A percentile compares a stretch with the other conserved stretches of the same genome.
Conservation (phyloP, 2,329 filamentous ascomycete genomes). For the Leptographium flavum region DNA sequence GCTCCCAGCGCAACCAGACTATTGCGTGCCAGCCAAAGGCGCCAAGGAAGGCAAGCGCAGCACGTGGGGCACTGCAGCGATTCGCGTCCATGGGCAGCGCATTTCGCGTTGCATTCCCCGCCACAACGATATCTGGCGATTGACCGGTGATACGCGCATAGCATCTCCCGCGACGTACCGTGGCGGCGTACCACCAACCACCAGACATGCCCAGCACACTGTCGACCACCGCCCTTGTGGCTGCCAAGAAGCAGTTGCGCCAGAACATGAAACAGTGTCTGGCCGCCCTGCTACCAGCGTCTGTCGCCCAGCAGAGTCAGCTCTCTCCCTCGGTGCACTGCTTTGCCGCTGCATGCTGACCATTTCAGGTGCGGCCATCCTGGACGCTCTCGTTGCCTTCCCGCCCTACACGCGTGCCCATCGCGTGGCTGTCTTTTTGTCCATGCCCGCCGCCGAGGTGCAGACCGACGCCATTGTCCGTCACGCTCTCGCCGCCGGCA, state of each 20-base stretch:
- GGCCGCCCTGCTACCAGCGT: slow-evolving; percentile 43
- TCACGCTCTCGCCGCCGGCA: slow-evolving; percentile 62
- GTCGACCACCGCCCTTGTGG: slow-evolving; percentile 40
- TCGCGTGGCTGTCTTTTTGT: slow-evolving; percentile 74
- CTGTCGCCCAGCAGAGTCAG: slow-evolving; percentile 58
- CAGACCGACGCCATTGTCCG: slow-evolving; percentile 72
- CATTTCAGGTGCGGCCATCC: slow-evolving; percentile 46
- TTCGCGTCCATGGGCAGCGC: too few relatives aligned
- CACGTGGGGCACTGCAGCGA: too few relatives aligned
- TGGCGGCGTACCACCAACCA: too few relatives aligned
- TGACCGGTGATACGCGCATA: too few relatives aligned
- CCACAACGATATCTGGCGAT: too few relatives aligned
- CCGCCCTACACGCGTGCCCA: slow-evolving; percentile 62
- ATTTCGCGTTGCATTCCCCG: too few relatives aligned
- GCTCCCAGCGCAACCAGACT: too few relatives aligned
- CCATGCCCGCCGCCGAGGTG: slow-evolving; percentile 80
- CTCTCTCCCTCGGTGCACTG: background rate
- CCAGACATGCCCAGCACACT: too few relatives aligned
- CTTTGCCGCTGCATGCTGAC: background rate
- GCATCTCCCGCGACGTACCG: too few relatives aligned
- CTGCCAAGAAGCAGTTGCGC: slow-evolving; percentile 65
- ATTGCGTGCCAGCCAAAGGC: too few relatives aligned
- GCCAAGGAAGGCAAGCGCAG: too few relatives aligned
- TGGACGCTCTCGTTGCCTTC: slow-evolving; percentile 49
- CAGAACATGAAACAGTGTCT: slow-evolving; percentile 54